Conservation (phyloP, 1,139 yeast species). For the Sugiyamaella xylanicola region DNA sequence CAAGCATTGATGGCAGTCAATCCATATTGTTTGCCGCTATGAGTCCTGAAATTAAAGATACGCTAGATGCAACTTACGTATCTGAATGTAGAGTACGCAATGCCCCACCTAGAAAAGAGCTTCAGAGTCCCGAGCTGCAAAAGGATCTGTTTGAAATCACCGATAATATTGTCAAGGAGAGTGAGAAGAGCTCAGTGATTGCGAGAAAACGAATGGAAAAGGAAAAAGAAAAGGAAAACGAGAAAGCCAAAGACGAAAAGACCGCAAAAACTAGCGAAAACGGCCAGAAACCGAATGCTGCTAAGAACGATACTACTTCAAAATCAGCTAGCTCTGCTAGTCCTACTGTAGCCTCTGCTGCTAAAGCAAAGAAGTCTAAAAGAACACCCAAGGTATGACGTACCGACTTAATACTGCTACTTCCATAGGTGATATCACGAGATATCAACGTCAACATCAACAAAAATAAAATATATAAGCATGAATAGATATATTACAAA, state of each 20-base stretch:
- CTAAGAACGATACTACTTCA: too few species aligned
- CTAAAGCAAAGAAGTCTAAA: conserved; percentile 5
- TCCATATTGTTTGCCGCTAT: conserved; percentile 67
- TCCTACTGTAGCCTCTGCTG: conserved; percentile 1
- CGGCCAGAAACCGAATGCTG: background rate
- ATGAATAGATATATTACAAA: background rate
- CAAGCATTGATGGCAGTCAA: conserved; percentile 78
- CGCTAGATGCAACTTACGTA: conserved; percentile 66
- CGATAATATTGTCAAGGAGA: conserved; percentile 52
- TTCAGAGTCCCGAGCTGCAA: conserved; percentile 63
- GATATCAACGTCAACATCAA: too few species aligned
- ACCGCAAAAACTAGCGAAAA: background rate
- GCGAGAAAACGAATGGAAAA: conserved; percentile 34
- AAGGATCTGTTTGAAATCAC: conserved; percentile 64
- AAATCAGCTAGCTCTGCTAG: conserved; percentile 6
- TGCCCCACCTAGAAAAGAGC: conserved; percentile 62
- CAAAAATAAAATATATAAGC: background rate
- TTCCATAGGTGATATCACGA: too few species aligned
- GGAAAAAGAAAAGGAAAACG: conserved; percentile 4
- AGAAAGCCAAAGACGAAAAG: background rate
- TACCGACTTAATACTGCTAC: too few species aligned
- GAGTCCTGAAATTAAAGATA: conserved; percentile 66
- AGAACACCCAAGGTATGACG: background rate
- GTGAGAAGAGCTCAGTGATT: conserved; percentile 73
- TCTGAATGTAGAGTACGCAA: conserved; percentile 67